A percentile compares a stretch with the other conserved stretches of the same genome.
Evolutionary conservation across 1,284 basidiomycete species (phyloP).

Genomic region (Cryptococcus jaspeensis): DNA sequence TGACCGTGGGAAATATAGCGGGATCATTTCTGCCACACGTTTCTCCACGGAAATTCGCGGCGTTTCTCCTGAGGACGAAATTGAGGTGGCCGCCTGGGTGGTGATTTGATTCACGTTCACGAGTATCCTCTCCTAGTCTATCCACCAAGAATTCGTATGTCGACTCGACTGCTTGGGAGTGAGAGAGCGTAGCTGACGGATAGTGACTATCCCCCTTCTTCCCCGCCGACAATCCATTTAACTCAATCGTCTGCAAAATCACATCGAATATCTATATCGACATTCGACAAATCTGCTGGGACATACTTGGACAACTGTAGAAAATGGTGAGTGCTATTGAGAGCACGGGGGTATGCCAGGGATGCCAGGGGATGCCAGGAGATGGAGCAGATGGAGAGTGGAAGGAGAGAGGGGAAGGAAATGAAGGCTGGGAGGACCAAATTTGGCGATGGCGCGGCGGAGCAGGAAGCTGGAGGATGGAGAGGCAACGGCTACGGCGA

Average conservation of each 20-base stretch:
- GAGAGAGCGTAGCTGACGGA: not conserved
- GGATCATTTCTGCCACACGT: too few species aligned
- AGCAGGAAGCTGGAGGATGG: not conserved
- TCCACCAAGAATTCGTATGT: conserved; percentile 22
- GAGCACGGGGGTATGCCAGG: not conserved
- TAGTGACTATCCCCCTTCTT: not conserved
- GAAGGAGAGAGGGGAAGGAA: not conserved
- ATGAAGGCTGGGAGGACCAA: not conserved
- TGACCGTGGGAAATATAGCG: not conserved
- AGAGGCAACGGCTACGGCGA: not conserved
- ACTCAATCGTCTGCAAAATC: not conserved
- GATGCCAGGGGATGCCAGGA: not conserved
- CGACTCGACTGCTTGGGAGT: not conserved
- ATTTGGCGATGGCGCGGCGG: not conserved
- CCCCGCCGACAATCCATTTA: not conserved
- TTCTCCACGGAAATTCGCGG: conserved; percentile 7
- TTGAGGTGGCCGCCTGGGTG: too few species aligned
- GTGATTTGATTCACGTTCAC: too few species aligned
- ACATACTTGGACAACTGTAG: conserved; percentile 4
- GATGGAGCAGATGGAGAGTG: not conserved
- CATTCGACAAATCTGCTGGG: not conserved
- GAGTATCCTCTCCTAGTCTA: conserved; percentile 4
- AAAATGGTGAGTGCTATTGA: conserved; percentile 19
- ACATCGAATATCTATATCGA: not conserved
- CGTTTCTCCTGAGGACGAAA: conserved; percentile 3